Base-by-base conservation (phyloP, 2,329 filamentous ascomycete species). In the Xylariaceae sp. region DNA sequence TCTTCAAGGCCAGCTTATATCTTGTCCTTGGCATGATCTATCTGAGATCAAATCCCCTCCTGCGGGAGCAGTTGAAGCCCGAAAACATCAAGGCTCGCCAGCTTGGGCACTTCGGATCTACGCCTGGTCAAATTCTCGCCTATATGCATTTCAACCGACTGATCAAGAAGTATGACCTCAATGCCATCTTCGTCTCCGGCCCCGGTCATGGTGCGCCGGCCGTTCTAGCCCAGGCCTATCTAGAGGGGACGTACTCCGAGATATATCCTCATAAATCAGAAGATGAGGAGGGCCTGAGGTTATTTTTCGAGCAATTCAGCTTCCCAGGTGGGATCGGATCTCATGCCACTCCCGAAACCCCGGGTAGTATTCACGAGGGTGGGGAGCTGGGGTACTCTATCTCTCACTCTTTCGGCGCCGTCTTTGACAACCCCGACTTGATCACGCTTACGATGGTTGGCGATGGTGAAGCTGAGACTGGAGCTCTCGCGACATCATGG, bases 71-170 rank as follows among this genome's bases (percentile, higher is more conserved):
- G 1, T 76, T 89, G 60, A 81, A 81, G 62, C 73, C 80, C 34
- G 82, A 88, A 51, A 85, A 91, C 66, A 76, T 91, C 73, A 91
- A 91, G 73, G 77, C 80, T 56, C 82, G 88, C 60, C 75, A 91
- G 70, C 68, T 91, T 2, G 88, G 88, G 40, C 88, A 91, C 68
- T 91, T 88, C 77, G 88, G 88, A 51, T 89, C 86, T 2, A 87
- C 88, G 48, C 84, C 88, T n/a, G 88, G 87, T 11, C 88, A 91
- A 70, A 84, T 86, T 55, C 91, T 91, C 71, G 88, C 86, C 35
- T 91, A 85, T 70, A 88, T 90, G 74, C 87, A 91, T 72, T 87
- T 89, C 77, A 91, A 91, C 71, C 84, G 87, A 35, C 74, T 91
- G 56, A 89, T 91, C 76, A 89, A 87, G 71, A 91, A 90, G 71